Evolutionary conservation across 2,329 filamentous ascomycete genomes (phyloP).

Genomic region (Aureobasidium mangrovei): DNA sequence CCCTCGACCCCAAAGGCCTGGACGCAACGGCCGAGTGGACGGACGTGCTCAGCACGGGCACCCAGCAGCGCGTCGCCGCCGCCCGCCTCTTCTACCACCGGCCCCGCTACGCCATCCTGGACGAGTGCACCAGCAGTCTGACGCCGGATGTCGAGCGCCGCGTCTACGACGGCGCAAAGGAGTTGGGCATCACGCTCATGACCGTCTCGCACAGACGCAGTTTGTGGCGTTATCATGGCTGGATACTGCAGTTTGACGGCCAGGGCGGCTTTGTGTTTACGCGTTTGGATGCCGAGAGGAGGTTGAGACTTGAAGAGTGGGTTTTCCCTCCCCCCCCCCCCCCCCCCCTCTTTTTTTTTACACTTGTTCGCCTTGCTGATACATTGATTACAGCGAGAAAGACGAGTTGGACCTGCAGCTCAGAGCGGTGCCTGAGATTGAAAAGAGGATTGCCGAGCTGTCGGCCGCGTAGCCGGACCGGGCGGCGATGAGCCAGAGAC

Average conservation of each 20-base stretch:
- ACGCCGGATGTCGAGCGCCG: slow-evolving; percentile 88
- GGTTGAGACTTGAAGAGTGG: slow-evolving; percentile 77
- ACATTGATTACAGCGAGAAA: slow-evolving; percentile 53
- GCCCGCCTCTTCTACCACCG: slow-evolving; percentile 89
- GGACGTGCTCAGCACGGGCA: slow-evolving; percentile 80
- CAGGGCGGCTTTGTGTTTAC: slow-evolving; percentile 89
- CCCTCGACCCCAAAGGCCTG: slow-evolving; percentile 49
- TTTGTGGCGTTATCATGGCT: slow-evolving; percentile 92
- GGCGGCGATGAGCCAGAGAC: too few species aligned
- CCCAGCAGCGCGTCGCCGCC: slow-evolving; percentile 96
- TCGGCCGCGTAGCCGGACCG: not conserved
- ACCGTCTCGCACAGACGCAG: slow-evolving; percentile 87
- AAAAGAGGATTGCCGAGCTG: slow-evolving; percentile 75
- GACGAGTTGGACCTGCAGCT: slow-evolving; percentile 85
- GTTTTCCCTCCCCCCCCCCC: slow-evolving; percentile 20
- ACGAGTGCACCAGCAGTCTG: slow-evolving; percentile 94
- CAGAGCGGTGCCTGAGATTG: slow-evolving; percentile 76
- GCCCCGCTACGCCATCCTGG: slow-evolving; percentile 87
- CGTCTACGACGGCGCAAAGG: slow-evolving; percentile 97
- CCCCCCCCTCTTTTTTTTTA: not conserved
- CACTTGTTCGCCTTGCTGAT: not conserved
- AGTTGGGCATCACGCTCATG: slow-evolving; percentile 87
- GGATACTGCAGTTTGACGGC: slow-evolving; percentile 93
- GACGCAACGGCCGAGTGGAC: slow-evolving; percentile 96
- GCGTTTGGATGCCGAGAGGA: slow-evolving; percentile 73